Evolutionary conservation across 73 alveolate species (phyloP).

Genomic region (Urostyla sp.): DNA sequence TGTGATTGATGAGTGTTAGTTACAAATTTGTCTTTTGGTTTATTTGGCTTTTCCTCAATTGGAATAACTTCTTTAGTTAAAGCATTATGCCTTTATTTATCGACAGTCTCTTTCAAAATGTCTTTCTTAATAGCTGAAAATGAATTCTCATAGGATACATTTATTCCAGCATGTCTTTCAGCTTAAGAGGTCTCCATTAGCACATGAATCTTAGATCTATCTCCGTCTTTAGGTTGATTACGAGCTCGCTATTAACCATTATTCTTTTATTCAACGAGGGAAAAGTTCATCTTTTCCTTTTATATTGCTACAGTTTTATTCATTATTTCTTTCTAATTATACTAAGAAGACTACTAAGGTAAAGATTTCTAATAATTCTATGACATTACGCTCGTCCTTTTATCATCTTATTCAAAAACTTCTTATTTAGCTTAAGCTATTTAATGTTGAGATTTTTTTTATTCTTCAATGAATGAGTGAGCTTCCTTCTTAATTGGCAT

Average conservation of each 20-base stretch:
- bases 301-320: constrained; percentile 26
- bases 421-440: background rate
- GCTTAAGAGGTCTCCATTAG: constrained; percentile 68
- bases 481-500: constrained; percentile 46
- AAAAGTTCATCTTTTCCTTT: constrained; percentile 33
- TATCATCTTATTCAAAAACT: background rate
- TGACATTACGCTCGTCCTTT: background rate
- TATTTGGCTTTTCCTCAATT: constrained; percentile 55
- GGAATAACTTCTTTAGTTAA: constrained; percentile 34
- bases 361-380: background rate
- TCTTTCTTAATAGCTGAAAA: constrained; percentile 69
- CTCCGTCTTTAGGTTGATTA: background rate
- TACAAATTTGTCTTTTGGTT: constrained; percentile 49
- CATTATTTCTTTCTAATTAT: constrained; percentile 19
- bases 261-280: constrained; percentile 10
- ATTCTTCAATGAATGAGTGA: background rate
- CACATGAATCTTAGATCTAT: constrained; percentile 52
- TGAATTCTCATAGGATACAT: constrained; percentile 69
- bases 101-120: constrained; percentile 66
- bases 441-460: background rate
- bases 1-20: too few species aligned
- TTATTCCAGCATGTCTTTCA: constrained; percentile 68
- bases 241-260: background rate
- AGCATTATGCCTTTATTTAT: constrained; percentile 49
- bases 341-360: background rate